phyloP scores from a whole-genome alignment of 768 basidiomycete species.

The Leccinum truebloodii region DNA sequence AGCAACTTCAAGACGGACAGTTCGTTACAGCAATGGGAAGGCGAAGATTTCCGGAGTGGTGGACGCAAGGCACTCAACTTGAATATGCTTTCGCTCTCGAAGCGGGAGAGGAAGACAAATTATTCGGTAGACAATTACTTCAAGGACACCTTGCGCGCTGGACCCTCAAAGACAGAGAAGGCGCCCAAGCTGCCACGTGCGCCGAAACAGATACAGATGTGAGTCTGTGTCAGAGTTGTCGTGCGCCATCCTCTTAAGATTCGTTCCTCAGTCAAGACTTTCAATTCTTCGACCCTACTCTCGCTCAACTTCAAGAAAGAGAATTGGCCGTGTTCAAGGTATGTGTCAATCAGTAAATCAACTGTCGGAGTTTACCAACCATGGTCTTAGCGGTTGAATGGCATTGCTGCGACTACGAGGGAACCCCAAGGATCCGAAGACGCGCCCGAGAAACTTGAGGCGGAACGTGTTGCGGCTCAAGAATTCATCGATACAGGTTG shows the following conservation, averaged over 20 bases:
- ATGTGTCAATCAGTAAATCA: background rate
- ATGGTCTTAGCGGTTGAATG: constrained; percentile 56
- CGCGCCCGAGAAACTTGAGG: constrained; percentile 82
- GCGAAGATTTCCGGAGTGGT: constrained; percentile 83
- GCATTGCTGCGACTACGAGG: constrained; percentile 61
- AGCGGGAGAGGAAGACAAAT: constrained; percentile 91
- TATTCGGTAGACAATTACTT: constrained; percentile 97
- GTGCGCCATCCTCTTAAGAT: background rate
- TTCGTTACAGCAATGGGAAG: constrained; percentile 92
- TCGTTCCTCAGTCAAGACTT: constrained; percentile 73
- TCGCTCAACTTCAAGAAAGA: constrained; percentile 82
- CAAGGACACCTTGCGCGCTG: constrained; percentile 84
- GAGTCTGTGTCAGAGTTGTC: constrained; percentile 28
- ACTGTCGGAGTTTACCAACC: background rate
- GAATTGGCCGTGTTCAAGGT: constrained; percentile 85
- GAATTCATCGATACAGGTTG: constrained; percentile 84
- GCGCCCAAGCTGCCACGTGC: constrained; percentile 80
- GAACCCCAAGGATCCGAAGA: constrained; percentile 73
- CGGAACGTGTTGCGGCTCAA: constrained; percentile 76
- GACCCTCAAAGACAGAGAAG: constrained; percentile 78
- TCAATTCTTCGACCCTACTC: constrained; percentile 89
- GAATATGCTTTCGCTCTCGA: constrained; percentile 83
- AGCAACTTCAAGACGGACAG: constrained; percentile 97
- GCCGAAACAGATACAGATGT: constrained; percentile 88
- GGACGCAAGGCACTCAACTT: constrained; percentile 75